Base-by-base conservation (phyloP, 371 early-diverging fungal species). In the Mortierella sp. region DNA sequence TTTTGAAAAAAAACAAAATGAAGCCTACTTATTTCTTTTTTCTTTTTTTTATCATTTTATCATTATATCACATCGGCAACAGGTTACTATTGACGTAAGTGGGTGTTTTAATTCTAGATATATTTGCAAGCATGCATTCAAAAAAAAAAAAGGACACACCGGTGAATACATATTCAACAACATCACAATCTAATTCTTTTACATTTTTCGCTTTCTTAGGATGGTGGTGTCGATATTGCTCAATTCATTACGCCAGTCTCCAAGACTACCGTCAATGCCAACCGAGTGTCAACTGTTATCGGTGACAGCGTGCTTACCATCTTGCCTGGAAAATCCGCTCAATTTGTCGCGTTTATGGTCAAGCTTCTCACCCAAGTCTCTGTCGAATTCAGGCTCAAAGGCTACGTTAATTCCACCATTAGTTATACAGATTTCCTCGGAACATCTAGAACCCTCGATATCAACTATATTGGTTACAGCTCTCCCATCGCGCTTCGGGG, bases 171-270 rank as follows among this genome's bases (percentile, higher is more conserved):
- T 37, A 37, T 37, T 37, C 40, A 37, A 37, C 40, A 37, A 37
- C 40, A 37, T 37, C 40, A 10, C 40, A 37, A 13, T 37, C 13
- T 37, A 8, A 1, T 13, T 8, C 40, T 8, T 37, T 8, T 5
- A 1, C 6, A 3, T 49, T 49, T 3, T 49, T n/a, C n/a, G 1
- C 1, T 23, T 23, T n/a, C n/a, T 19, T 12, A 66, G 61, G 72
- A 72, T 35, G 61, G 54, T 10, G 49, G 56, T 22, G 35, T 66
- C 34, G 45, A 53, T 9, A 60, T 72, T n/a, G 72, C 66, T 34
- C 49, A 10, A 0, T 65, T 61, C 34, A n/a, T 15, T 0, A 72
- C 72, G 7, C 61, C 72, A 3, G 32, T 31, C 34, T 42, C 19
- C 29, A 10, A 19, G 0, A 55, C 56, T 3, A 42, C 35, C 6